Conservation (phyloP, 306 rosid species). For the Prunus persica region Prunus_persica_NCBIv2 NC_034014.1:24864501-24865000, state of each 20-base stretch:
- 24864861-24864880: conserved; percentile 68
- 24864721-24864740: conserved; percentile 26
- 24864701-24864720: conserved; percentile 23
- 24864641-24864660: conserved; percentile 25
- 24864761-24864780: not conserved
- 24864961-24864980: conserved; percentile 79
- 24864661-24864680: conserved; percentile 12
- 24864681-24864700: conserved; percentile 20
- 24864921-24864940: conserved; percentile 88
- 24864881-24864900: conserved; percentile 91
- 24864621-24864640: conserved; percentile 3
- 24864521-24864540: not conserved
- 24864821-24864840: conserved; percentile 57
- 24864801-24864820: conserved; percentile 53
- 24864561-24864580: not conserved
- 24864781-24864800: not conserved
- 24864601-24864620: not conserved
- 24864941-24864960: conserved; percentile 74
- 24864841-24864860: conserved; percentile 80
- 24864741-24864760: conserved; percentile 13
- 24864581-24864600: not conserved
- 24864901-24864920: conserved; percentile 85
- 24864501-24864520: not conserved
- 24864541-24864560: not conserved
- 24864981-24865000: conserved; percentile 73